phyloP scores from a whole-genome alignment of 2,329 filamentous ascomycete species.

The Capronia americana region DNA sequence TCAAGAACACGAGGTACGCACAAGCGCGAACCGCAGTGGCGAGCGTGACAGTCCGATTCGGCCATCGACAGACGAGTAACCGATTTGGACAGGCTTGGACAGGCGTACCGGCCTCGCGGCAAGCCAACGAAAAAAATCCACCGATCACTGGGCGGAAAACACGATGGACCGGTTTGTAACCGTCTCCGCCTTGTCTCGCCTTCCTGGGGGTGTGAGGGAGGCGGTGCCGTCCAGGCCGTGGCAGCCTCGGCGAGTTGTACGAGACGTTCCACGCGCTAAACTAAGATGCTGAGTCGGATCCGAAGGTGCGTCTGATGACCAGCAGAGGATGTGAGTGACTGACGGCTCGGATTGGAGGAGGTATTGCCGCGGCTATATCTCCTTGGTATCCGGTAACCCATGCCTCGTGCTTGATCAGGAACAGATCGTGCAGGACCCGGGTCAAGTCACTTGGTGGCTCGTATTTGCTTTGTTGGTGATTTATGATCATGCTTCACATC shows the following conservation, averaged over 20 bases:
- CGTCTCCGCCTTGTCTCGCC: neutral
- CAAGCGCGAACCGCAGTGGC: neutral
- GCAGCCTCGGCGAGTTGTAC: neutral
- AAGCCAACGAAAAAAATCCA: neutral
- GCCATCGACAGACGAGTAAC: neutral
- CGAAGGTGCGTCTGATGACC: conserved; percentile 1
- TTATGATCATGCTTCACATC: neutral
- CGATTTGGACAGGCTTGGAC: neutral
- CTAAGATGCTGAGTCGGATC: neutral
- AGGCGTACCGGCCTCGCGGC: neutral
- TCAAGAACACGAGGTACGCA: neutral
- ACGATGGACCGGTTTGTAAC: neutral
- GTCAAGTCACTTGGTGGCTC: neutral
- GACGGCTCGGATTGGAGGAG: neutral
- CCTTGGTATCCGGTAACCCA: neutral
- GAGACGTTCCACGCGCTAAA: neutral
- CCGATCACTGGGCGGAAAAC: neutral
- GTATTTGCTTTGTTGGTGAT: neutral
- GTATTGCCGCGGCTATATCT: neutral
- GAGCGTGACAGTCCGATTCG: neutral
- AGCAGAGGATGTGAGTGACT: neutral
- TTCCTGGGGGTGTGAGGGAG: neutral
- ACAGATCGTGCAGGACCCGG: neutral
- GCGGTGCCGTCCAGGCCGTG: neutral
- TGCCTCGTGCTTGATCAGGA: neutral